phyloP scores from a whole-genome alignment of 31 red algal species.

The Asparagopsis taxiformis region DNA sequence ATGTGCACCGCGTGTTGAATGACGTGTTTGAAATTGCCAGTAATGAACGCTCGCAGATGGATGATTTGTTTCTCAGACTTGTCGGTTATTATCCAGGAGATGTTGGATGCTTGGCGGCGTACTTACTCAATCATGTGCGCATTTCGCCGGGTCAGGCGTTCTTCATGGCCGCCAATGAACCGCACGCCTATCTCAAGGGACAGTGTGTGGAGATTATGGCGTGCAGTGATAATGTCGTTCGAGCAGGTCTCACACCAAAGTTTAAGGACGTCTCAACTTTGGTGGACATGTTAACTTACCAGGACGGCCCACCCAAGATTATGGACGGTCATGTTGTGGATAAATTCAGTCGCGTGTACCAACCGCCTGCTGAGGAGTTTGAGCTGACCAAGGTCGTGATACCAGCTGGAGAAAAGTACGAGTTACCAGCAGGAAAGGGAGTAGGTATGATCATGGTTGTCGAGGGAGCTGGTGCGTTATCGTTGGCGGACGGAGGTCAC shows the following conservation, averaged over 20 bases:
- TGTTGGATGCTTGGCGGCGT: constrained; percentile 89
- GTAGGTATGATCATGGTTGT: constrained; percentile 59
- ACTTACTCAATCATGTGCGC: constrained; percentile 79
- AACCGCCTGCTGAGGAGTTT: constrained; percentile 71
- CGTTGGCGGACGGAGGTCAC: neutral
- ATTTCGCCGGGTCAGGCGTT: constrained; percentile 78
- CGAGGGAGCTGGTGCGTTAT: constrained; percentile 52
- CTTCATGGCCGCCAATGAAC: constrained; percentile 97
- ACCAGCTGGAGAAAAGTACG: constrained; percentile 3
- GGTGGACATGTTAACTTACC: constrained; percentile 85
- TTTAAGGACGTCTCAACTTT: constrained; percentile 86
- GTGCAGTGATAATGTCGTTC: constrained; percentile 95
- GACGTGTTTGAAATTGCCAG: too few species aligned
- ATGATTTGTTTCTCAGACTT: too few species aligned
- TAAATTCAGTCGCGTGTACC: constrained; percentile 36
- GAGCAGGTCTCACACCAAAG: constrained; percentile 94
- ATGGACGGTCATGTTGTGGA: constrained; percentile 34
- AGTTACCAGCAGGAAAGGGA: constrained; percentile 21
- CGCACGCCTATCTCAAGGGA: constrained; percentile 92
- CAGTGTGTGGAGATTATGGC: constrained; percentile 99
- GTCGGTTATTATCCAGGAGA: constrained; percentile 73
- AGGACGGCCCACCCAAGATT: constrained; percentile 40
- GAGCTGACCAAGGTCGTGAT: constrained; percentile 45
- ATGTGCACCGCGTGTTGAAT: too few species aligned
- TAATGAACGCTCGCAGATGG: too few species aligned